Percentiles rank a stretch among this genome's conserved stretches.
Evolutionary conservation across 177 flowering plant species (phyloP).

Genomic region (Vitis hybrid): DNA sequence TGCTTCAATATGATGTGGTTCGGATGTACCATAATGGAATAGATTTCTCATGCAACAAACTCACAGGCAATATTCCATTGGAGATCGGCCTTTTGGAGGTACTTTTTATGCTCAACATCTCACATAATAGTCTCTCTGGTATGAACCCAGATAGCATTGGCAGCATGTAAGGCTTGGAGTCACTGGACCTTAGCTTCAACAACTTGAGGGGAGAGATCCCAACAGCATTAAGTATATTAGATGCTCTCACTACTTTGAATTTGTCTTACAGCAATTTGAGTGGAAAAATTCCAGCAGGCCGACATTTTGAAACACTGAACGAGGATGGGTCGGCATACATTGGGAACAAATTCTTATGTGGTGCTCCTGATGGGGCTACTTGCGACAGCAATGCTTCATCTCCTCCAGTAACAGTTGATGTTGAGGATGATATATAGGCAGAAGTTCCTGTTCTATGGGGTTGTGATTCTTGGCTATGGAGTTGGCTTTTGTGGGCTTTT

Average conservation of each 20-base stretch:
- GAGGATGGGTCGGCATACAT: slow-evolving; percentile 14
- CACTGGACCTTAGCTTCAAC: slow-evolving; percentile 23
- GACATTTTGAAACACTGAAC: slow-evolving; percentile 14
- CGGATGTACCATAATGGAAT: slow-evolving; percentile 18
- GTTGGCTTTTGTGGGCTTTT: slow-evolving; percentile 15
- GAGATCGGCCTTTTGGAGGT: slow-evolving; percentile 17
- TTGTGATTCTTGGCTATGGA: slow-evolving; percentile 11
- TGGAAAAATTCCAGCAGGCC: slow-evolving; percentile 17
- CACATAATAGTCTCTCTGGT: slow-evolving; percentile 16
- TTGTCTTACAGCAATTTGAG: slow-evolving; percentile 25
- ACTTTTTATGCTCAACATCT: slow-evolving; percentile 21
- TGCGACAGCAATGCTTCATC: neutral
- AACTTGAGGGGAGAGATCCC: neutral
- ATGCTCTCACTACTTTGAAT: slow-evolving; percentile 8
- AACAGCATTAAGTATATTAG: slow-evolving; percentile 6
- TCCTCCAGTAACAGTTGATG: neutral
- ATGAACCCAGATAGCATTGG: slow-evolving; percentile 20
- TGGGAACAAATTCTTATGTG: slow-evolving; percentile 19
- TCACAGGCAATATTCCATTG: slow-evolving; percentile 16
- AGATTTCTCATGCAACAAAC: slow-evolving; percentile 18
- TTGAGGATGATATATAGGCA: neutral
- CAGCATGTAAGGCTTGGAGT: slow-evolving; percentile 22
- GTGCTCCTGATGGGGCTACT: neutral
- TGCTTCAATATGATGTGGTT: neutral
- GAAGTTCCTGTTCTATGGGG: slow-evolving; percentile 1